Evolutionary conservation across 2,329 filamentous ascomycete species (phyloP), one percentile per base, ranked within the genome.

Genomic region (Fusarium falciforme): DNA sequence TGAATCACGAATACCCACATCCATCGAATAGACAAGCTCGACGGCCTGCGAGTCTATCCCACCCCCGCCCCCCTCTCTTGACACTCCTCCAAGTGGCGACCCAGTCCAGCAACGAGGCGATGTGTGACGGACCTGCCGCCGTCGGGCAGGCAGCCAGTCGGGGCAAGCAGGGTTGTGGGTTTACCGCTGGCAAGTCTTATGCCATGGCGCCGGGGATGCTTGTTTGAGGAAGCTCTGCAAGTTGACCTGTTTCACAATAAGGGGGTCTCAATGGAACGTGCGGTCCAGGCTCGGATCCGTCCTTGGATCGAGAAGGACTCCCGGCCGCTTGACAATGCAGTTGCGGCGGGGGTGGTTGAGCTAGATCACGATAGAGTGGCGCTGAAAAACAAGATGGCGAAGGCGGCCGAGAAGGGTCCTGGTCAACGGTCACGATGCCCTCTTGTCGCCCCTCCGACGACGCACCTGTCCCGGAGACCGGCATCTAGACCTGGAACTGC

Each of bases 221-320:
- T 64, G 44, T 61, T 66, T 63, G 64, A 73, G 63, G 61, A 68
- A 68, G 66, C 67, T 68, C 64, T 76, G 69, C 36, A 47, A 61
- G 67, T 60, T 68, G 73, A 61, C 63, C 59, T 68, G 76, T 76
- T 78, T 78, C 76, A 78, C 33, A 68, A 72, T 71, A 72, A 71
- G 70, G 70, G 70, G 76, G 74, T 64, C 66, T 60, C 40, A 67
- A 71, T 70, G 72, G 72, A 61, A 57, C 61, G 60, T 59, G 66
- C 66, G 73, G 62, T 67, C 73, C 58, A 76, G 76, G 55, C 64
- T 71, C 65, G 64, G 74, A 65, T 61, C 64, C 57, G 61, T 67
- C 62, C 54, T 69, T 44, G 66, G 36, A 38, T 62, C 61, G 42
- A 66, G 29, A 66, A 67, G 33, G 62, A 52, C 60, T 49, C 16